A percentile compares a stretch with the other conserved stretches of the same genome.
phyloP scores from a whole-genome alignment of 805 yeast species.

The Maudiozyma serrabonitensis region DNA sequence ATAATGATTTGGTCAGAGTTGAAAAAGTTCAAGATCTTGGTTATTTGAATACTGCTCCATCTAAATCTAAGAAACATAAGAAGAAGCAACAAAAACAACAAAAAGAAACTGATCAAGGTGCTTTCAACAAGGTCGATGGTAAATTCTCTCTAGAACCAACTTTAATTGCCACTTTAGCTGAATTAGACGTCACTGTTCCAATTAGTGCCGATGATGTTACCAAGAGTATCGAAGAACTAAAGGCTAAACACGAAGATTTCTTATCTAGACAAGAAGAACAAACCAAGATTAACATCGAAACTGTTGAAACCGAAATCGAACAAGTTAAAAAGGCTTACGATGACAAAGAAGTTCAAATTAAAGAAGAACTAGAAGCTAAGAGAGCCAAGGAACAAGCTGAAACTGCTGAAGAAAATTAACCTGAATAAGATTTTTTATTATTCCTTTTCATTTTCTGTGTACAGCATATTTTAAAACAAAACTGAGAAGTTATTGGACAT shows the following conservation, averaged over 20 bases:
- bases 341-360: slow-evolving; percentile 34
- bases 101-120: slow-evolving; percentile 5
- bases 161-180: slow-evolving; percentile 64
- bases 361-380: slow-evolving; percentile 25
- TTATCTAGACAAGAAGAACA: slow-evolving; percentile 67
- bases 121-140: slow-evolving; percentile 16
- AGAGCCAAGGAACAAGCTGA: slow-evolving; percentile 24
- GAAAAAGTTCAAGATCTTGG: slow-evolving; percentile 46
- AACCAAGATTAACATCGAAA: slow-evolving; percentile 64
- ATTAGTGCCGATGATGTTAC: slow-evolving; percentile 62
- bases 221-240: slow-evolving; percentile 53
- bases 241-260: slow-evolving; percentile 61
- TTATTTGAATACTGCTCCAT: slow-evolving; percentile 37
- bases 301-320: slow-evolving; percentile 69
- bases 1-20: slow-evolving; percentile 44
- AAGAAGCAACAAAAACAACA: slow-evolving; percentile 35
- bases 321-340: slow-evolving; percentile 49
- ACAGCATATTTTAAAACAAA: too few species aligned
- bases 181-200: slow-evolving; percentile 73
- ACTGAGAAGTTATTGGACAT: too few species aligned
- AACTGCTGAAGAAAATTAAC: slow-evolving; percentile 14
- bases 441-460: too few species aligned
- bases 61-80: slow-evolving; percentile 41
- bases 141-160: slow-evolving; percentile 73
- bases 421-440: not conserved